Evolutionary conservation across 495 filamentous ascomycete species (phyloP).

Genomic region (Talaromyces proteolyticus): DNA sequence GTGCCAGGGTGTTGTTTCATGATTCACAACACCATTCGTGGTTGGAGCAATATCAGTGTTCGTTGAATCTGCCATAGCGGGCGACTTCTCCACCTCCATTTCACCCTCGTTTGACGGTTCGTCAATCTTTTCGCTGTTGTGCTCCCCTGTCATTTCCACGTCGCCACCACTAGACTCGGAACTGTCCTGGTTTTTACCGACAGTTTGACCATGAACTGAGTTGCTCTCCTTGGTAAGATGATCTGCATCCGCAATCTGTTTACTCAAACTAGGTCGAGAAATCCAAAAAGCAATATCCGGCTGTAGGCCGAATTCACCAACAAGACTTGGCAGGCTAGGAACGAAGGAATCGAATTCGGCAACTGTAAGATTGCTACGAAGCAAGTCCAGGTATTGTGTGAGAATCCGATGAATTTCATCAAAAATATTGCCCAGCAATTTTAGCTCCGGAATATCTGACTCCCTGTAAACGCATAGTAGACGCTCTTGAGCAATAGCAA

Average conservation of each 20-base stretch:
- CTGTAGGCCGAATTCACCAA: slow-evolving; percentile 75
- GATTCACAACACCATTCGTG: slow-evolving; percentile 5
- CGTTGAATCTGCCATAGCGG: slow-evolving; percentile 4
- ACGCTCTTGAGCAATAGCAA: slow-evolving; percentile 86
- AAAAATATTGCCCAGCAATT: slow-evolving; percentile 75
- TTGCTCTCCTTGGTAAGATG: slow-evolving; percentile 14
- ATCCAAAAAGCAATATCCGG: slow-evolving; percentile 86
- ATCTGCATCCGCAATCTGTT: slow-evolving; percentile 46
- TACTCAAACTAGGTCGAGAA: slow-evolving; percentile 59
- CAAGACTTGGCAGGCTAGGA: slow-evolving; percentile 66
- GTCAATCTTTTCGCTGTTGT: slow-evolving; percentile 10
- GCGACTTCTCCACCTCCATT: slow-evolving; percentile 37
- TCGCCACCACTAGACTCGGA: slow-evolving; percentile 19
- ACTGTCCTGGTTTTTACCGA: slow-evolving; percentile 6
- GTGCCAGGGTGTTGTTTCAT: slow-evolving; percentile 47
- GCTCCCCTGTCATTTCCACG: slow-evolving; percentile 26
- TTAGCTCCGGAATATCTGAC: slow-evolving; percentile 62
- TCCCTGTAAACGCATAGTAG: slow-evolving; percentile 71
- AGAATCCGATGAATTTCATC: slow-evolving; percentile 86
- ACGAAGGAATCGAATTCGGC: slow-evolving; percentile 77
- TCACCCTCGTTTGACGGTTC: slow-evolving; percentile 11
- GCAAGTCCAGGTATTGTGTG: slow-evolving; percentile 80
- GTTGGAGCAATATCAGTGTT: not conserved
- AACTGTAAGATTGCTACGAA: slow-evolving; percentile 69
- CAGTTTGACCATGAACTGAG: not conserved